Conservation (phyloP, 306 rosid species). For the Pterocarpus santalinus region DNA sequence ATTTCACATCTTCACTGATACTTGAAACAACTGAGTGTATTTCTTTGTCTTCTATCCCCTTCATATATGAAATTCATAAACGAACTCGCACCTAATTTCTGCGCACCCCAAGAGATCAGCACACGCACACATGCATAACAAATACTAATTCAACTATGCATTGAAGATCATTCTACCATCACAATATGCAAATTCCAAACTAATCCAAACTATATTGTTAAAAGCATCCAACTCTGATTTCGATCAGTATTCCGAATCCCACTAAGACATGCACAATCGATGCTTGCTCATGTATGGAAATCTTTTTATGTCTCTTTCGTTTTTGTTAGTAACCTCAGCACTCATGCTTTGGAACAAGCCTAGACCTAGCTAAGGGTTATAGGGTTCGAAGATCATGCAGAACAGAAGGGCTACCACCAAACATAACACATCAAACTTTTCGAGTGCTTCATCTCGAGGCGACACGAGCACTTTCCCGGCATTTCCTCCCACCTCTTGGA, state of each 20-base stretch:
- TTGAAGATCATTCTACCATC: background rate
- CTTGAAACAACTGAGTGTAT: background rate
- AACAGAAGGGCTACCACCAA: slow-evolving; percentile 37
- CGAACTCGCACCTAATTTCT: background rate
- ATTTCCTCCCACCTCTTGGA: slow-evolving; percentile 86
- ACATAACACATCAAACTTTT: slow-evolving; percentile 58
- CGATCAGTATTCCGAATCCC: slow-evolving; percentile 12
- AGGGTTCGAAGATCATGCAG: slow-evolving; percentile 44
- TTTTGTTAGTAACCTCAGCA: background rate
- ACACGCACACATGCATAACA: background rate
- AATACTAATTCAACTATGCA: background rate
- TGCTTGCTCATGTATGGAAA: slow-evolving; percentile 5
- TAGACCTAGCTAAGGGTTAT: slow-evolving; percentile 42
- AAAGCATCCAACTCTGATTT: slow-evolving; percentile 4
- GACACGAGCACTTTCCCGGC: slow-evolving; percentile 99
- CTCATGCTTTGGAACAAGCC: slow-evolving; percentile 47
- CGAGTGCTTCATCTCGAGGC: slow-evolving; percentile 80
- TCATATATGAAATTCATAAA: background rate
- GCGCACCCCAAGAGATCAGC: background rate
- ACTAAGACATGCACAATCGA: slow-evolving; percentile 39
- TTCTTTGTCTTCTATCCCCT: background rate
- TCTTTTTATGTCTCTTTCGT: slow-evolving; percentile 5
- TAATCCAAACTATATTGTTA: background rate
- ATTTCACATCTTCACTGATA: background rate
- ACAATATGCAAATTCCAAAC: background rate